Conservation (phyloP, 768 basidiomycete genomes). For the Amanita jacksonii region DNA sequence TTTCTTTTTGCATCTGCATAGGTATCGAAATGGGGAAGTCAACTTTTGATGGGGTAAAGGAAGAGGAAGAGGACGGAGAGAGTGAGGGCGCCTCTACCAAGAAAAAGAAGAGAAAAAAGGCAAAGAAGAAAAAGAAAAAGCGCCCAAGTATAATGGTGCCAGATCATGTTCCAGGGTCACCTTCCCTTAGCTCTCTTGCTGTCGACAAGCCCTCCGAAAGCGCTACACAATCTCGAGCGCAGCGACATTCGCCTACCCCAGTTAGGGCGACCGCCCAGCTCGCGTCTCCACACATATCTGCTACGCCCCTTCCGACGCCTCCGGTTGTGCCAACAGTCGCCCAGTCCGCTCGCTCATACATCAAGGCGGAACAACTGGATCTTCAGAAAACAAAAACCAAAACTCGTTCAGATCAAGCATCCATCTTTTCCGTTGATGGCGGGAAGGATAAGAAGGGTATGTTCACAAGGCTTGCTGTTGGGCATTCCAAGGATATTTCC, state of each 20-base stretch:
- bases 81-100: constrained; percentile 34
- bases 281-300: constrained; percentile 18
- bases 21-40: too few species aligned
- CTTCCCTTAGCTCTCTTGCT: constrained; percentile 12
- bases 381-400: constrained; percentile 58
- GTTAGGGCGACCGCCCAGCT: constrained; percentile 10
- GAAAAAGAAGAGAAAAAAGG: constrained; percentile 54
- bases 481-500: constrained; percentile 21
- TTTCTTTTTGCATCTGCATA: too few species aligned
- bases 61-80: constrained; percentile 36
- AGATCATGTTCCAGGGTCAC: constrained; percentile 13
- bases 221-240: constrained; percentile 8
- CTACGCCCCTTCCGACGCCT: constrained; percentile 25
- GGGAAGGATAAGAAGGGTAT: constrained; percentile 36
- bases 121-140: constrained; percentile 71
- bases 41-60: background rate
- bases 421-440: constrained; percentile 35
- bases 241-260: constrained; percentile 16
- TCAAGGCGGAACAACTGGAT: constrained; percentile 40
- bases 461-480: constrained; percentile 37
- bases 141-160: constrained; percentile 33
- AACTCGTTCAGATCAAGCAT: constrained; percentile 51
- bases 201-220: constrained; percentile 13
- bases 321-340: constrained; percentile 41
- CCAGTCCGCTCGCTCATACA: constrained; percentile 64